phyloP scores from a whole-genome alignment of 2,329 filamentous ascomycete species.

The Epichloe baconii region DNA sequence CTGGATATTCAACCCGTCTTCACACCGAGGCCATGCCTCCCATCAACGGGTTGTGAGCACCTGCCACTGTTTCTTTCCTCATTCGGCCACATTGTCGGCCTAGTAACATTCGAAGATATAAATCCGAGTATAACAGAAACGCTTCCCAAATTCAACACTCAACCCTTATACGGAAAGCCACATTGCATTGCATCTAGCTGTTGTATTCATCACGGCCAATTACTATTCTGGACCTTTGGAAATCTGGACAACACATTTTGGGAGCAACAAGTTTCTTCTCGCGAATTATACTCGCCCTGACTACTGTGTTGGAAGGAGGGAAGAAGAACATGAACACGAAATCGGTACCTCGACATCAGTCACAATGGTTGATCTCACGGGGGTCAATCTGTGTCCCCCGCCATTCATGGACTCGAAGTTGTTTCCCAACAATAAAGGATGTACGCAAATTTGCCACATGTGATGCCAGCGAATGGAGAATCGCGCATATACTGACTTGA shows the following conservation, averaged over 20 bases:
- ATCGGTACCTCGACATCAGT: background rate
- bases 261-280: background rate
- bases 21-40: slow-evolving; percentile 1
- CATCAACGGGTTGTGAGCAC: background rate
- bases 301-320: background rate
- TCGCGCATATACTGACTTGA: background rate
- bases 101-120: background rate
- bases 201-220: background rate
- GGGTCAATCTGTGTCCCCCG: slow-evolving; percentile 41
- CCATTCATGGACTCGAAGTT: slow-evolving; percentile 55
- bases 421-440: slow-evolving; percentile 50
- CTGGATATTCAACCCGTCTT: background rate
- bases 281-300: background rate
- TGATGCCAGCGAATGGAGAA: slow-evolving; percentile 4
- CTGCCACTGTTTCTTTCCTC: background rate
- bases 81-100: background rate
- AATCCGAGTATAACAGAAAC: background rate
- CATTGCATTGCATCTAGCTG: background rate
- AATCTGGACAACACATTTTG: background rate
- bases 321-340: background rate
- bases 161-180: background rate
- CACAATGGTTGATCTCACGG: slow-evolving; percentile 22
- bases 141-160: background rate
- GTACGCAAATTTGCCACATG: slow-evolving; percentile 28
- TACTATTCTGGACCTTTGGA: background rate